Base-by-base conservation (phyloP, 2,329 filamentous ascomycete genomes). In the Cladobotryum mycophilum region DNA sequence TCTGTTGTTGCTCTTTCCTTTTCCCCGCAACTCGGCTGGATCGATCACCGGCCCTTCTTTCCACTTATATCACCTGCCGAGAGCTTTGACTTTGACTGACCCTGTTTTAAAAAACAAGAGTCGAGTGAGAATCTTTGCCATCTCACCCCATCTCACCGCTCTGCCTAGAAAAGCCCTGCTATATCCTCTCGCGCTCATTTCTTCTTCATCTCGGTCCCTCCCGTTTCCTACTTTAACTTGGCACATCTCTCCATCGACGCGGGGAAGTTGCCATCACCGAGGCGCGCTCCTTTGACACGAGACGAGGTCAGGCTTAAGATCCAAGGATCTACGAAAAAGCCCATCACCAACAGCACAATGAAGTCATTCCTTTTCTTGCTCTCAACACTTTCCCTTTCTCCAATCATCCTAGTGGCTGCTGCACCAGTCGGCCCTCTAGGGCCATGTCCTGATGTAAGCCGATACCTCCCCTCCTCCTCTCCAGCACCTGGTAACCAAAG, bases 391-490 rank as follows among this genome's bases (percentile, higher is more conserved):
- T 25, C 52, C 11, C 43, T 46, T 14, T 45, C 48, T n/a, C 55
- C 55, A 41, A 47, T 40, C 15, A 18, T 52, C 17, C 33, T 62
- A 42, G 53, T 56, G 3, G 46, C 53, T 18, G 56, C 59, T 13
- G 57, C 61, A 20, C 64, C 68, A 17, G 58, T 66, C 35, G 61
- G 64, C 7, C 66, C 67, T 34, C 58, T 41, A 4, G 67, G 67
- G 5, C 67, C 67, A n/a, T 70, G 68, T 47, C 53, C 66, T 13
- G 58, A 63, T 40, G 68, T 68, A 51, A 58, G 63, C 59, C 4
- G 18, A 13, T 9, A 5, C 38, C 12, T 5, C 17, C 4, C n/a
- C 8, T 38, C n/a, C 20, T 25, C 8, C 33, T 11, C 18, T 25
- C 5, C 47, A 14, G 9, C 15, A 7, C 5, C 5, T 9, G 13